Percentiles rank a stretch among this genome's conserved stretches.
Evolutionary conservation across 1,284 basidiomycete species (phyloP).

Genomic region (Papiliotrema flavescens): DNA sequence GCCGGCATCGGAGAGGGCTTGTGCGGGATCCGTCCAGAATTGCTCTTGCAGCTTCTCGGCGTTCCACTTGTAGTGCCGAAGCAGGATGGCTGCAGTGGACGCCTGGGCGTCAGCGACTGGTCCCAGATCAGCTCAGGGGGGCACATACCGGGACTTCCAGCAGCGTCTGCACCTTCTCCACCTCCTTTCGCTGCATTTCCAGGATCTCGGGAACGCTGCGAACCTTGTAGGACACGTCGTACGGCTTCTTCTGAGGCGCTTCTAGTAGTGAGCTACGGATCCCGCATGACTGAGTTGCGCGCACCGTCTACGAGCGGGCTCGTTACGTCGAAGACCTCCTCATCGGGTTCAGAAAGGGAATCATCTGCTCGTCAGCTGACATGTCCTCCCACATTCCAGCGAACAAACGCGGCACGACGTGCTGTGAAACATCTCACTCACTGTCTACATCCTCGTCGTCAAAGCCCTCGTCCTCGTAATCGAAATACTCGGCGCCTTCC

Average conservation of each 20-base stretch:
- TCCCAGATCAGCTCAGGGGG: conserved; percentile 12
- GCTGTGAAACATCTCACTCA: too few relatives aligned
- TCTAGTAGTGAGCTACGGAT: conserved; percentile 13
- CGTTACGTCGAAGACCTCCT: conserved; percentile 34
- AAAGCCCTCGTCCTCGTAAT: conserved; percentile 39
- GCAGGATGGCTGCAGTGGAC: conserved; percentile 67
- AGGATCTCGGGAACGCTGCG: conserved; percentile 74
- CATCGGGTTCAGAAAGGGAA: conserved; percentile 33
- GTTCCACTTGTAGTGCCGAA: conserved; percentile 90
- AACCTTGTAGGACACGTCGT: conserved; percentile 53
- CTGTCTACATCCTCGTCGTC: conserved; percentile 13
- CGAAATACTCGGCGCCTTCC: conserved; percentile 36
- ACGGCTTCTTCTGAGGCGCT: conserved; percentile 42
- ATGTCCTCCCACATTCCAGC: neutral
- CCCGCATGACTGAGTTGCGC: conserved; percentile 2
- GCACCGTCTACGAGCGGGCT: conserved; percentile 44
- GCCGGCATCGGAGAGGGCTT: conserved; percentile 69
- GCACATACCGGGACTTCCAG: conserved; percentile 75
- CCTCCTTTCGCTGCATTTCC: conserved; percentile 68
- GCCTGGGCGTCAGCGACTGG: conserved; percentile 28
- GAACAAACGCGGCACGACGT: too few relatives aligned
- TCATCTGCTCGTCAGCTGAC: conserved; percentile 10
- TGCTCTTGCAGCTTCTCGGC: conserved; percentile 92
- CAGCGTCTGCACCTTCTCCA: conserved; percentile 78
- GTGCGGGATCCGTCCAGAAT: conserved; percentile 82